Base-by-base conservation (phyloP, 345 rosid genomes). In the Pistacia atlantica region DNA sequence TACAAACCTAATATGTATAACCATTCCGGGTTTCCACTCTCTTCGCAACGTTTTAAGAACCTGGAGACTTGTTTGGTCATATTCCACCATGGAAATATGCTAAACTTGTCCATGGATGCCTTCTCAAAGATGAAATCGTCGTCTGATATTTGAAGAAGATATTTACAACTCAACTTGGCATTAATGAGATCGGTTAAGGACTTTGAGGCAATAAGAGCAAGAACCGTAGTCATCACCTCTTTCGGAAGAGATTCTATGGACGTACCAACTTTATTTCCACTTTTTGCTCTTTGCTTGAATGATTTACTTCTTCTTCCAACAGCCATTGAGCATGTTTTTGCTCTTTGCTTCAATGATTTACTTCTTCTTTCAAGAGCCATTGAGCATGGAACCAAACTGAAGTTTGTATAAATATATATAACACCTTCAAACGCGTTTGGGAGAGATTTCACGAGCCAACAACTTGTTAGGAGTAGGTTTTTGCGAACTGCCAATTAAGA, bases 141-240 rank as follows among this genome's bases (percentile, higher is more conserved):
- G 0, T 51, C 12, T 1, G 54, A 75, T 4, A 18, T 60, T 66
- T 70, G 49, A 9, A 0, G 49, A 20, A 78, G 58, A 8, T 49
- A 35, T 2, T 54, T 70, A 64, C 76, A 81, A 31, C 72, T 38
- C 49, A 11, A 4, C 22, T 66, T 55, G 0, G 45, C 62, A 2
- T 8, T 58, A 20, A 54, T 8, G 9, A 75, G 59, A 45, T 78
- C 55, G 8, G 17, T 10, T 8, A 65, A 1, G 1, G 74, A 81
- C 6, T 33, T 0, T 0, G 77, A 78, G 45, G 79, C 84, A 0
- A 78, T 65, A 2, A 13, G 61, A 12, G 71, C 38, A 0, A 78
- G 60, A 74, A 81, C 20, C 67, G 70, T 51, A 13, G 52, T 60
- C 12, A 58, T 16, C 11, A 81, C 18, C 4, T 58, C 76, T 5